These are phyloP conservation scores for Colletotrichum zoysiae DNA, from an alignment of 2,329 filamentous ascomycete species.

Conservation along the genomic window DNA sequence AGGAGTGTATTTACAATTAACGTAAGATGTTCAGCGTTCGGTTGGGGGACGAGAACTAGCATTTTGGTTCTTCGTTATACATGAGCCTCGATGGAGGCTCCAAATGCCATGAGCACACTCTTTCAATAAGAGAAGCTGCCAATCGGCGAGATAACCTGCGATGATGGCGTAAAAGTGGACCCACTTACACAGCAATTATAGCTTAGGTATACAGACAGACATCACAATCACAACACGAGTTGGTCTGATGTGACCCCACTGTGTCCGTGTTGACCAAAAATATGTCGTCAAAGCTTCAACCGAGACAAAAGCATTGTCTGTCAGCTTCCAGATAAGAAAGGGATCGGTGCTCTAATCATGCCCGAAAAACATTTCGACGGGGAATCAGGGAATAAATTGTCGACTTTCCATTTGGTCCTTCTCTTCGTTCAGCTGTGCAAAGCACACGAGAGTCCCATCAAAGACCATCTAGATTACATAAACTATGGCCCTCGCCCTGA, in stretches of 20 bases:
- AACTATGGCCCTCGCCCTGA: neutral
- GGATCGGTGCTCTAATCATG: neutral
- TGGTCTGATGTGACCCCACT: neutral
- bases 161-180: neutral
- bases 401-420: neutral
- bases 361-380: neutral
- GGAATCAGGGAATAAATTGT: neutral
- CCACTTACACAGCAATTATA: neutral
- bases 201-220: neutral
- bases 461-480: too few relatives aligned
- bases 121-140: neutral
- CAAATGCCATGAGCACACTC: neutral
- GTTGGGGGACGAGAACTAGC: too few relatives aligned
- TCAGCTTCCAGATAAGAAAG: neutral
- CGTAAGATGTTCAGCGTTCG: neutral
- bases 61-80: too few relatives aligned
- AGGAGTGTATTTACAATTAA: neutral
- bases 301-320: neutral
- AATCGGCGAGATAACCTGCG: neutral
- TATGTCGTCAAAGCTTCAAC: neutral
- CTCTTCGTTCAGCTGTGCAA: neutral
- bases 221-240: neutral
- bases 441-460: neutral
- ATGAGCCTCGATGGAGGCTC: neutral
- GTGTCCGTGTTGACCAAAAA: neutral